Evolutionary conservation across 495 filamentous ascomycete genomes (phyloP).

Genomic region (Elasticomyces elasticus): DNA sequence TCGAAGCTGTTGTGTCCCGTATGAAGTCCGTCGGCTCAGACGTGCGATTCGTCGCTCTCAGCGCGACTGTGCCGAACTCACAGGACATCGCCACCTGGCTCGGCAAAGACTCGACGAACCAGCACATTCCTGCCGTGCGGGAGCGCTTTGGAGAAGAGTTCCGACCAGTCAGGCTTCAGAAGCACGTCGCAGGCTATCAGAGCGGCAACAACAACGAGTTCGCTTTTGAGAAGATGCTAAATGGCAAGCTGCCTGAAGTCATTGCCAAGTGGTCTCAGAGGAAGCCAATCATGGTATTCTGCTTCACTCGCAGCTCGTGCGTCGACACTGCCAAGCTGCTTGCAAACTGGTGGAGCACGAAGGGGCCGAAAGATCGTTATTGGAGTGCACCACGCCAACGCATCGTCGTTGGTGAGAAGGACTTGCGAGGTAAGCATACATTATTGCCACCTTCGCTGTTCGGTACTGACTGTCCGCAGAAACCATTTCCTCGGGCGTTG

Average conservation of each 20-base stretch:
- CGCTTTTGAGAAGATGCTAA: slow-evolving; percentile 70
- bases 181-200: slow-evolving; percentile 71
- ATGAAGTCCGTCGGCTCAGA: slow-evolving; percentile 88
- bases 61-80: slow-evolving; percentile 89
- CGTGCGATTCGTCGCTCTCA: slow-evolving; percentile 83
- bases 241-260: slow-evolving; percentile 64
- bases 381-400: slow-evolving; percentile 57
- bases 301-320: slow-evolving; percentile 72
- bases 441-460: slow-evolving; percentile 18
- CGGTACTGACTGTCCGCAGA: slow-evolving; percentile 27
- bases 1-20: slow-evolving; percentile 91
- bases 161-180: slow-evolving; percentile 78
- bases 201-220: slow-evolving; percentile 69
- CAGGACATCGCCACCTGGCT: slow-evolving; percentile 86
- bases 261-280: slow-evolving; percentile 63
- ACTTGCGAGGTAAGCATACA: slow-evolving; percentile 45
- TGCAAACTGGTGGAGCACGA: slow-evolving; percentile 53
- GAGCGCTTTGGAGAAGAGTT: slow-evolving; percentile 89
- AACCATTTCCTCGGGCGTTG: slow-evolving; percentile 60
- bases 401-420: slow-evolving; percentile 50
- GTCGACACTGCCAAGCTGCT: slow-evolving; percentile 65
- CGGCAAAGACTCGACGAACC: slow-evolving; percentile 60
- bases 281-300: slow-evolving; percentile 92
- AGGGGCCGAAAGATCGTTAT: slow-evolving; percentile 43
- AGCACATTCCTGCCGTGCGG: slow-evolving; percentile 56